Percentiles rank a stretch among this genome's conserved stretches.
Conservation (phyloP, 495 filamentous ascomycete species). For the Letharia columbiana region DNA sequence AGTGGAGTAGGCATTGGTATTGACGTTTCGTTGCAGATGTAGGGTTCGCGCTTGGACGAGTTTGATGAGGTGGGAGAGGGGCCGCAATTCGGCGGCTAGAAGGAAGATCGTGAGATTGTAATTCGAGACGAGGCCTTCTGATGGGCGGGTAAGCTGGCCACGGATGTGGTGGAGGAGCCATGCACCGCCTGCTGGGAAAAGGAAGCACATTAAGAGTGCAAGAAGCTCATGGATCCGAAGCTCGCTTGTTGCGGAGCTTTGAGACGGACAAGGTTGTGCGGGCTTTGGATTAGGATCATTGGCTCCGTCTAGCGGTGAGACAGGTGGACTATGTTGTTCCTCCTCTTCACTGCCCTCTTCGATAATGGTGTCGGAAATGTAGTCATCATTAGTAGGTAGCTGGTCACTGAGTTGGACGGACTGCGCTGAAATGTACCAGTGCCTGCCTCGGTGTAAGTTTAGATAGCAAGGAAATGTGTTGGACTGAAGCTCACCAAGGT, state of each 20-base stretch:
- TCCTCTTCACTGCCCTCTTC: conserved; percentile 42
- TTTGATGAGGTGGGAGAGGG: conserved; percentile 69
- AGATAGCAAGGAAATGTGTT: background rate
- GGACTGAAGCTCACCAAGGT: conserved; percentile 59
- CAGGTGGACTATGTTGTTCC: conserved; percentile 27
- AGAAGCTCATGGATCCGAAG: conserved; percentile 65
- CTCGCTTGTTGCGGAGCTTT: conserved; percentile 44
- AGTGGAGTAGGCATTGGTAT: conserved; percentile 40
- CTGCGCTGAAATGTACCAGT: conserved; percentile 85
- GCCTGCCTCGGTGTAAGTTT: conserved; percentile 42
- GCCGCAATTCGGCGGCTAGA: conserved; percentile 75
- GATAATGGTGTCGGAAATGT: conserved; percentile 36
- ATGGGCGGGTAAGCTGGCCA: conserved; percentile 65
- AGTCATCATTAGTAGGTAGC: conserved; percentile 7
- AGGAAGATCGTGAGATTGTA: conserved; percentile 94
- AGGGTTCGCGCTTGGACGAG: conserved; percentile 70
- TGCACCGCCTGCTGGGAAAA: conserved; percentile 67
- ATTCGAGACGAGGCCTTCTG: conserved; percentile 79
- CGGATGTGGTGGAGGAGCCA: conserved; percentile 72
- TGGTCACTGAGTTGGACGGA: conserved; percentile 42
- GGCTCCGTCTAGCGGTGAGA: conserved; percentile 2
- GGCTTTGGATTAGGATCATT: conserved; percentile 21
- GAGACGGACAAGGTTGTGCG: background rate
- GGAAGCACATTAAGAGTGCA: conserved; percentile 70
- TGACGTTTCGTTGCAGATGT: conserved; percentile 70